Evolutionary conservation across 2,329 filamentous ascomycete species (phyloP), one percentile per base, ranked within the genome.

Genomic region (Lasiodiplodia sp.): DNA sequence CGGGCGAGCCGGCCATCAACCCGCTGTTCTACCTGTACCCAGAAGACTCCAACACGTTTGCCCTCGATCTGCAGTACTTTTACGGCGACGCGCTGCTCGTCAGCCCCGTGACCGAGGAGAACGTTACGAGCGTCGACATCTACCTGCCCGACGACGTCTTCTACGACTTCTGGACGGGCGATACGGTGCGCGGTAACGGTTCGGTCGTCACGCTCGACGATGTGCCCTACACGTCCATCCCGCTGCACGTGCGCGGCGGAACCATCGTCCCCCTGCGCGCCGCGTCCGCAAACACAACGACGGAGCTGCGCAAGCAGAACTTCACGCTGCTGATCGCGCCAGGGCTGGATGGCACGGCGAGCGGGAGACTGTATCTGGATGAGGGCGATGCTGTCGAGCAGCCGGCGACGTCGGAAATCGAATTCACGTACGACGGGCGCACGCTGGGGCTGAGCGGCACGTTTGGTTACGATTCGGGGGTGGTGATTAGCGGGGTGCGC

Each of bases 21-120:
- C 92, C 92, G 0, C 78, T 94, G 68, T 93, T 91, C 80, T 95
- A 89, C 81, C 76, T 88, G 34, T 94, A 94, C 76, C 91, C 87
- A 0, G 71, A 80, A 16, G 87, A 89, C 71, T 58, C 75, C 2
- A 83, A 86, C 68, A 86, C 85, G 0, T 87, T 86, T 71, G 71
- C 76, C 2, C 82, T 87, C 64, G 80, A 87, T 66, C 74, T 83
- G 25, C 87, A 89, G 70, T 89, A 86, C 82, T 88, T 89, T 80
- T 89, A 83, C 73, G 87, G 87, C 23, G 81, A 86, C 66, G 78
- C 82, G 6, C 77, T 89, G 28, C 81, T 89, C 25, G 84, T 89
- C 65, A 85, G 84, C 7, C 87, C 87, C 1, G 86, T 89, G 10
- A 84, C 80, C 0, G 80, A 83, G 0, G 82, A 87, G 60, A 83